Evolutionary conservation across 2,329 filamentous ascomycete genomes (phyloP), one percentile per base, ranked within the genome.

Genomic region (Fusarium tanahbumbuense): DNA sequence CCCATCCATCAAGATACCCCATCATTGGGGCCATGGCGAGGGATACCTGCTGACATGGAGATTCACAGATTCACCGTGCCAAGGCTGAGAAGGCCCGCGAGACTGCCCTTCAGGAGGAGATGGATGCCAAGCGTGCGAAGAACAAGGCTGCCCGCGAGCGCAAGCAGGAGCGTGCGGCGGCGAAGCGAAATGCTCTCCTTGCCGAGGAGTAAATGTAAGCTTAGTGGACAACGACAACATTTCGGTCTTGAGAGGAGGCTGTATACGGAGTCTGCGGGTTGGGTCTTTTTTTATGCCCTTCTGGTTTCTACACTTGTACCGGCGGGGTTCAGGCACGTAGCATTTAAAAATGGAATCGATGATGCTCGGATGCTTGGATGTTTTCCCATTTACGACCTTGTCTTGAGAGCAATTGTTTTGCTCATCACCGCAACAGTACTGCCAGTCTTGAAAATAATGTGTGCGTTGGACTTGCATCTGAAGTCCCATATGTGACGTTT

Each of bases 101-200:
- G 92, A 91, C 91, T 86, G 86, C 91, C 81, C 90, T 99, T 85
- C 95, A 97, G 92, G 94, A 98, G 84, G 94, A 98, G 89, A 99
- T 99, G 96, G 96, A 98, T 84, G 93, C 93, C 89, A 98, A 97
- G 92, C 94, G 96, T 88, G 93, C 94, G 84, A 98, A 97, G 94
- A 98, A 94, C 91, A 98, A 98, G 94, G 96, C 96, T 82, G 96
- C 96, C 80, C 94, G 96, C 87, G 96, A 98, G 92, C 92, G 96
- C 89, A 96, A 96, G 91, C 86, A 91, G 86, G 93, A 97, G 89
- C 93, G 97, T 86, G 89, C 92, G 83, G 84, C 87, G 82, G 91
- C 92, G 84, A 99, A 99, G 95, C 91, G 94, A 84, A 91, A 89
- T 81, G 94, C 93, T 81, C 83, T 97, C 83, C 82, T 92, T 80